These are phyloP conservation scores for Diaporthe sp. DNA, from an alignment of 2,329 filamentous ascomycete genomes.

Conservation along the genomic window DNA sequence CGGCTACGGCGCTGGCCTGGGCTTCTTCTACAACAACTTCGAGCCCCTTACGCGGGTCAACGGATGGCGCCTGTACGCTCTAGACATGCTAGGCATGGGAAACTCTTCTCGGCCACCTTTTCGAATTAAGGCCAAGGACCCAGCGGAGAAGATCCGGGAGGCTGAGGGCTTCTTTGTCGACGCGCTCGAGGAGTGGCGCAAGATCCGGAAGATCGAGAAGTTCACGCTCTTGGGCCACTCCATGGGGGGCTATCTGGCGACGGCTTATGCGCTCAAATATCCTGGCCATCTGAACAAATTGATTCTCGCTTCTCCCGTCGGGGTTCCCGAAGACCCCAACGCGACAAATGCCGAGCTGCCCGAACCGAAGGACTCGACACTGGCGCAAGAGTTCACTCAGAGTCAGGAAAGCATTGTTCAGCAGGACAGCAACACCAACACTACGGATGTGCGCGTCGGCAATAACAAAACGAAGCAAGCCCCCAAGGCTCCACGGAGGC, in stretches of 20 bases:
- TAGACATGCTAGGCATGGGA: constrained; percentile 97
- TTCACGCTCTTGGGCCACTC: constrained; percentile 96
- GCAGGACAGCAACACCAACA: constrained; percentile 48
- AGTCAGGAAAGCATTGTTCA: constrained; percentile 71
- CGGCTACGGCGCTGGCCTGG: constrained; percentile 94
- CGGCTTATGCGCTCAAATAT: constrained; percentile 96
- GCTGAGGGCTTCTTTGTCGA: constrained; percentile 98
- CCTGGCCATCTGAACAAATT: constrained; percentile 95
- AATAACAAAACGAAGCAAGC: constrained; percentile 51
- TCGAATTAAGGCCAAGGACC: constrained; percentile 85
- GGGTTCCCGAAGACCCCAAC: constrained; percentile 94
- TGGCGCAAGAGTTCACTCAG: constrained; percentile 84
- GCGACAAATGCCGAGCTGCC: constrained; percentile 86
- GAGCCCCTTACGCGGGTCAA: constrained; percentile 83
- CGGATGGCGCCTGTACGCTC: constrained; percentile 90
- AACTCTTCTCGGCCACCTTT: constrained; percentile 88
- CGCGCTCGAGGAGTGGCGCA: constrained; percentile 94
- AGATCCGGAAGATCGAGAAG: constrained; percentile 87
- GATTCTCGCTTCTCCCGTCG: constrained; percentile 93
- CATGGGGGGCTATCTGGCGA: constrained; percentile 90
- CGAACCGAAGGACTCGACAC: constrained; percentile 79
- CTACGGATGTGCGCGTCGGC: constrained; percentile 58
- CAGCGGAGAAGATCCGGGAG: constrained; percentile 85
- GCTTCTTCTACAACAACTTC: constrained; percentile 99
- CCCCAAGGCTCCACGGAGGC: constrained; percentile 60